A percentile compares a stretch with the other conserved stretches of the same genome.
These are phyloP conservation scores for Suhomyces kunorum DNA, from an alignment of 1,139 yeast genomes.

Conservation along the genomic window DNA sequence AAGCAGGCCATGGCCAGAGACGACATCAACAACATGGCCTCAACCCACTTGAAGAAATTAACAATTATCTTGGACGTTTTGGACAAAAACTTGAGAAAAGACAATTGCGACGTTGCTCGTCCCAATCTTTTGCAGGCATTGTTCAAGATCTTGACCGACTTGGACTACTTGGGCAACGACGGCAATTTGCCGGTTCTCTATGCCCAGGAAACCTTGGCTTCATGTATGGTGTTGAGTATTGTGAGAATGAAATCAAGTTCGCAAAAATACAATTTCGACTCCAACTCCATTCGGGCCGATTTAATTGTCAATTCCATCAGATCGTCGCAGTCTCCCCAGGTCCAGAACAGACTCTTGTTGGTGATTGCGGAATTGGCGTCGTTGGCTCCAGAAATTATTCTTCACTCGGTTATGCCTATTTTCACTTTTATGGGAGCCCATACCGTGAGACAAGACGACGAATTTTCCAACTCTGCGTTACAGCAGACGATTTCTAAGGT, in stretches of 20 bases:
- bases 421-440: conserved; percentile 99
- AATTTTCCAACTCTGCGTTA: conserved; percentile 86
- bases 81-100: conserved; percentile 47
- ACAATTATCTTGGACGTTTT: conserved; percentile 79
- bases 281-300: conserved; percentile 82
- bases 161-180: conserved; percentile 85
- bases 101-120: conserved; percentile 30
- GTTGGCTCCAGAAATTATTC: conserved; percentile 83
- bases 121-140: conserved; percentile 55
- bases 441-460: conserved; percentile 95
- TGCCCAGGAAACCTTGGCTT: conserved; percentile 87
- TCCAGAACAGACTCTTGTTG: conserved; percentile 81
- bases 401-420: conserved; percentile 98
- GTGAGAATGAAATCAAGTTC: conserved; percentile 41
- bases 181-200: conserved; percentile 89
- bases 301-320: conserved; percentile 88
- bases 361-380: conserved; percentile 88
- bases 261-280: conserved; percentile 45
- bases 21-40: conserved; percentile 72
- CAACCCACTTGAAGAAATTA: conserved; percentile 72
- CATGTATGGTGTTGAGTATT: conserved; percentile 77
- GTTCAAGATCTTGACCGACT: conserved; percentile 77
- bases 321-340: conserved; percentile 88
- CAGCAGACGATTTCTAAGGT: conserved; percentile 90
- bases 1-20: conserved; percentile 73